These are phyloP conservation scores for Paramecium biaurelia DNA, from an alignment of 73 alveolate genomes.

Conservation along the genomic window DNA sequence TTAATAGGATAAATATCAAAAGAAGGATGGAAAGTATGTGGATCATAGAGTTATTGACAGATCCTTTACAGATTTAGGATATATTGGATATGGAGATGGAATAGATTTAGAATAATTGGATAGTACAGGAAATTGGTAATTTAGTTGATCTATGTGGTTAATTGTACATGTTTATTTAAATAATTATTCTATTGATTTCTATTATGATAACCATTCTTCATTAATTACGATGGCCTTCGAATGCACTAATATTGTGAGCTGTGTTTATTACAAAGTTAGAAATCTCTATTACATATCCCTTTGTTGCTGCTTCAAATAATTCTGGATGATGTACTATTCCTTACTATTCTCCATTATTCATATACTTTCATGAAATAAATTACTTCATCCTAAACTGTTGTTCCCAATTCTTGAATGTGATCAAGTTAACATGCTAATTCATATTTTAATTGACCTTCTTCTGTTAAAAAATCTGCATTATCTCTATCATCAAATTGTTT, in stretches of 20 bases:
- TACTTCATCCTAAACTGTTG: constrained; percentile 82
- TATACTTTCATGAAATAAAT: constrained; percentile 76
- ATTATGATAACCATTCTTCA: constrained; percentile 7
- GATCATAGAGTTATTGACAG: constrained; percentile 30
- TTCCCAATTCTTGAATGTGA: constrained; percentile 79
- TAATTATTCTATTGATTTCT: background rate
- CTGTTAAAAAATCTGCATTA: constrained; percentile 73
- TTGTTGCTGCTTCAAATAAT: constrained; percentile 77
- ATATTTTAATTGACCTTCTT: constrained; percentile 80
- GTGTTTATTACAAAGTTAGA: constrained; percentile 87
- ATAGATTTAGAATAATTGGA: constrained; percentile 39
- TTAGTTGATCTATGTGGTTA: background rate
- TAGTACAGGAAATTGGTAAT: constrained; percentile 41
- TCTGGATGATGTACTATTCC: constrained; percentile 91
- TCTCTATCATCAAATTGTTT: constrained; percentile 75
- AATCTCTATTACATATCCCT: constrained; percentile 89
- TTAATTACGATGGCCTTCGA: constrained; percentile 84
- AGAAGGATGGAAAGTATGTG: background rate
- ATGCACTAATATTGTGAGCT: constrained; percentile 78
- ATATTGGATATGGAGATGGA: constrained; percentile 53
- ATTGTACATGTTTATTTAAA: background rate
- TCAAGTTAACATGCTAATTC: constrained; percentile 85
- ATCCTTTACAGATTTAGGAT: constrained; percentile 38
- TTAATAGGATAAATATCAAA: background rate
- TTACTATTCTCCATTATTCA: constrained; percentile 51